Evolutionary conservation across 2,329 filamentous ascomycete genomes (phyloP), one percentile per base, ranked within the genome.

Genomic region (Fusarium agapanthi): DNA sequence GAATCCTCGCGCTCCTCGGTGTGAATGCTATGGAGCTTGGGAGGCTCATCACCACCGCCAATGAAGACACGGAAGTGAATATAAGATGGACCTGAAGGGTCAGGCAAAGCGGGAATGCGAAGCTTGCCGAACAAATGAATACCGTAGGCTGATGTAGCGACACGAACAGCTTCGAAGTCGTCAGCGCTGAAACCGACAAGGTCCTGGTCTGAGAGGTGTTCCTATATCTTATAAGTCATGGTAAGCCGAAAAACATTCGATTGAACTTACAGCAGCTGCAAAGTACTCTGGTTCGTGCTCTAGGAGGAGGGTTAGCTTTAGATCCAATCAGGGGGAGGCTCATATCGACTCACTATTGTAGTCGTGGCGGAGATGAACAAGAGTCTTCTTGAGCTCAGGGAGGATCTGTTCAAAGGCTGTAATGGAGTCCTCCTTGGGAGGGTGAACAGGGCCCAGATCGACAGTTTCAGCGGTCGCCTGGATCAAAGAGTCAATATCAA

Each of bases 1-100:
- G 94, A 85, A 10, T 95, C 95, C 88, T 97, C 96, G 88, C 96
- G 96, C 84, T 98, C 97, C 72, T 98, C 84, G 6, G 95, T 95
- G 89, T 98, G 98, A 38, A 95, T 95, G 80, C 97, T 94, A 71
- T 95, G 90, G 87, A 95, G 87, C 88, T 97, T 95, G 38, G 95
- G 92, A 80, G 71, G 65, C 20, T 94, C 93, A 70, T 97, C 88
- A 14, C 93, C 91, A 13, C 97, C 90, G 81, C 97, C 94, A 67
- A 97, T 90, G 79, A 91, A 96, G 58, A 97, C 93, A 84, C 98
- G 95, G 74, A 98, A 88, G 82, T 98, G 97, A 10, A 93, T 90
- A 64, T 97, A 87, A 0, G 92, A 83, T 67, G 91, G 91, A 71
- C 91, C 91, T 57, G 85, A 84, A 38, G 66, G 35, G 55, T 85